phyloP scores from a whole-genome alignment of 2,329 filamentous ascomycete genomes.

The Trichoderma citrinoviride region DNA sequence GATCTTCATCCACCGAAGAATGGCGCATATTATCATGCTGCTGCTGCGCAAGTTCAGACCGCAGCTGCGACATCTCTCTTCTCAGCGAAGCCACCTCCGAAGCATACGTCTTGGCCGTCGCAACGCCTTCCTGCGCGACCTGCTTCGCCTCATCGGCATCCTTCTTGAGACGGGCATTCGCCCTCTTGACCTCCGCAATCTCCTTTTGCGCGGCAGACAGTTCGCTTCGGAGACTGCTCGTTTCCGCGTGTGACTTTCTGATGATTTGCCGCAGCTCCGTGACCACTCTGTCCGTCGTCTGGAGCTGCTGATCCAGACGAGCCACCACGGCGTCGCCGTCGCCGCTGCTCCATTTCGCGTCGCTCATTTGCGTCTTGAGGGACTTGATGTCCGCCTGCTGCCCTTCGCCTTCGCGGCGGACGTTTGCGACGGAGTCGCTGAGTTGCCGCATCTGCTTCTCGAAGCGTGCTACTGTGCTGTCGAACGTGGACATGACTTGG shows the following conservation, averaged over 20 bases:
- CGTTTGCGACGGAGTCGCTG: constrained; percentile 29
- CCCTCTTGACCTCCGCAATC: constrained; percentile 27
- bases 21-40: constrained; percentile 28
- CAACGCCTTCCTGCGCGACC: constrained; percentile 27
- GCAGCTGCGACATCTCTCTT: constrained; percentile 35
- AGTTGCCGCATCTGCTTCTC: constrained; percentile 36
- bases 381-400: constrained; percentile 30
- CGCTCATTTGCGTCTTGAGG: constrained; percentile 30
- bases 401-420: constrained; percentile 29
- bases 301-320: constrained; percentile 29
- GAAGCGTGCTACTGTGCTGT: constrained; percentile 36
- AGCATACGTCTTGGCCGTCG: constrained; percentile 29
- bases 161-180: constrained; percentile 28
- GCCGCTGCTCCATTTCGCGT: constrained; percentile 21
- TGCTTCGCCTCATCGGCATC: constrained; percentile 28
- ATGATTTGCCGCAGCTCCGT: constrained; percentile 26
- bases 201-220: constrained; percentile 27
- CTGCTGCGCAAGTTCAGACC: constrained; percentile 30
- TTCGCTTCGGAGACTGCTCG: constrained; percentile 27
- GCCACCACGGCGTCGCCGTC: constrained; percentile 24
- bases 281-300: constrained; percentile 26
- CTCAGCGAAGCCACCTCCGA: constrained; percentile 35
- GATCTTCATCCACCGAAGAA: constrained; percentile 16
- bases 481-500: constrained; percentile 39
- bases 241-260: constrained; percentile 24